Base-by-base conservation (phyloP, 768 basidiomycete species). In the Tubosaeta sp. region DNA sequence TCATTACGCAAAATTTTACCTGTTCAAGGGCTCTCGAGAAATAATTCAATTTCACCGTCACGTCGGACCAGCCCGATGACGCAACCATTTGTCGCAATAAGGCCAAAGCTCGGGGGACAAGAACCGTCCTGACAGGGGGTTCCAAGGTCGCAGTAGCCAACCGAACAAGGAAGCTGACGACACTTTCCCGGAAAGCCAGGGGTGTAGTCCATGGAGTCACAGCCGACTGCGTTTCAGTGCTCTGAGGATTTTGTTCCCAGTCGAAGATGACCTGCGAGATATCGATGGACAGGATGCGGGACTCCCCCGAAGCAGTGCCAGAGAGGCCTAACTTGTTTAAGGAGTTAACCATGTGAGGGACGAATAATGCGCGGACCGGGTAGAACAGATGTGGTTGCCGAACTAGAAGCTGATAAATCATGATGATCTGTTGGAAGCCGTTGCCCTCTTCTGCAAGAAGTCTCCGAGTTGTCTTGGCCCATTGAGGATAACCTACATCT, bases 161-260 rank as follows among this genome's bases (percentile, higher is more conserved):
- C 43, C 95, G 86, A n/a, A 99, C 85, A 32, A 99, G 80, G 70
- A 94, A 97, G 73, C 92, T 94, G 57, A 97, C 88, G 72, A 97
- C 89, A 53, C 86, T 86, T 70, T 98, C 95, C 27, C 91, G 82
- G 51, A 91, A 84, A 19, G 79, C 76, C 27, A 89, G 71, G 3
- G 95, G 91, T 0, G 89, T 90, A 19, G 80, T 68, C 91, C 92
- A 95, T 5, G 33, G 63, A 50, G 43, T 65, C 55, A 43, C 58
- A n/a, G 54, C 55, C n/a, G 59, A 41, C 22, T 57, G 65, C 2
- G 53, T 51, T 49, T 67, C 69, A 1, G 57, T 46, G 8, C 66
- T 62, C 53, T 74, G 68, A 8, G 53, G 77, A 77, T 69, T 80
- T 69, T 89, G 85, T 67, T 98, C 97, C 97, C 97, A 99, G 38